Evolutionary conservation across 2,329 filamentous ascomycete species (phyloP), one percentile per base, ranked within the genome.

Genomic region (Seiridium unicorne): DNA sequence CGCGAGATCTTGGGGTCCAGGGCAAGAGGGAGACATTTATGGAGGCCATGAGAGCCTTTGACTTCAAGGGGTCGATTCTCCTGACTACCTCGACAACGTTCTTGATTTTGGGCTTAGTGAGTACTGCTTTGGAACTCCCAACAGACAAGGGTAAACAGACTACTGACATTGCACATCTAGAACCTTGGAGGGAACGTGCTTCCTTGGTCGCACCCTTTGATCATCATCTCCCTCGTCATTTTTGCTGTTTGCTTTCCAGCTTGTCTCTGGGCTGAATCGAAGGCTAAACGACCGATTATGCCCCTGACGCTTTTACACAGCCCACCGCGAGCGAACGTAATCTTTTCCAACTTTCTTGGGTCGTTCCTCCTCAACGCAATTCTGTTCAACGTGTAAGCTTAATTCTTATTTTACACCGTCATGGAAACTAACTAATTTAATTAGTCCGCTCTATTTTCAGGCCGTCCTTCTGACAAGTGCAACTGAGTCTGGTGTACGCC

Each of bases 391-490:
- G 80, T 84, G 79, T 81, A 70, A 73, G 47, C 78, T 64, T 26
- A 44, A 5, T 34, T 35, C 18, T 26, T 4, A 31, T 13, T 36
- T 26, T 38, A n/a, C 49, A 9, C 32, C 31, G 11, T 11, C 4
- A 6, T 3, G 5, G n/a, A 31, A 35, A 18, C 48, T 10, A 32
- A 9, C 8, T 26, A 26, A 26, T 26, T 1, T 13, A 6, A 5
- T 84, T 65, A 86, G 86, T 5, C 90, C 90, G 0, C 78, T 93
- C 6, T 93, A 89, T 77, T 93, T 91, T 75, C 89, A 92, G 70
- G 89, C 87, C 44, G 89, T 92, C 34, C 86, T 91, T 53, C 81
- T 90, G 56, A 86, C 88, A 60, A 83, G 81, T 5, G 87, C 90
- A 13, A 92, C 90, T 0, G 78, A 81, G 32, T 91, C 90, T 0